Conservation (phyloP, 805 yeast species). For the Hanseniaspora pseudoguilliermondii region DNA sequence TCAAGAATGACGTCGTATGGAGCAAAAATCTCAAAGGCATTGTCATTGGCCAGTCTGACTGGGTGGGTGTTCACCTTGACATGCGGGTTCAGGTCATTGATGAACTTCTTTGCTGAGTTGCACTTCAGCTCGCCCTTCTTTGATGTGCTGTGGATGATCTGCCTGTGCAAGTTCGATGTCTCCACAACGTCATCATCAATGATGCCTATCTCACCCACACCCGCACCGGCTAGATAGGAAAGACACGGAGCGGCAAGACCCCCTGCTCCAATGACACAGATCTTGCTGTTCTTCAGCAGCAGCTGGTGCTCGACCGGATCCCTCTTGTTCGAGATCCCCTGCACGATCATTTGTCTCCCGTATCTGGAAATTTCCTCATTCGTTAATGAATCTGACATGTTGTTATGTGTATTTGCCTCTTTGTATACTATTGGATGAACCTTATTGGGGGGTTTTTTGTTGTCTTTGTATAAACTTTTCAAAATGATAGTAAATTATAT, state of each 20-base stretch:
- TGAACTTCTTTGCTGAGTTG: slow-evolving; percentile 55
- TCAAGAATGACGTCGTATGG: slow-evolving; percentile 69
- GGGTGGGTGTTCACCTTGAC: slow-evolving; percentile 45
- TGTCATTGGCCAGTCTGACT: slow-evolving; percentile 36
- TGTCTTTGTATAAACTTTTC: no score
- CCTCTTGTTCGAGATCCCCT: slow-evolving; percentile 13
- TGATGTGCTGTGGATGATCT: slow-evolving; percentile 60
- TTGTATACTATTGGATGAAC: no score
- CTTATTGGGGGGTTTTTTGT: no score
- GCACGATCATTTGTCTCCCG: slow-evolving; percentile 78
- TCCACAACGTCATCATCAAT: slow-evolving; percentile 83
- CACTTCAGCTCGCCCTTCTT: slow-evolving; percentile 61
- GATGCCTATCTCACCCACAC: slow-evolving; percentile 73
- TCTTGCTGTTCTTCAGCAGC: slow-evolving; percentile 41
- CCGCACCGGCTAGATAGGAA: slow-evolving; percentile 74
- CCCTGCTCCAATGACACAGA: slow-evolving; percentile 88
- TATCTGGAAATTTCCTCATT: slow-evolving; percentile 67
- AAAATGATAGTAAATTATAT: no score
- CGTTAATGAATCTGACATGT: slow-evolving; percentile 22
- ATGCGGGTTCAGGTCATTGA: slow-evolving; percentile 52
- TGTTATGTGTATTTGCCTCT: neutral
- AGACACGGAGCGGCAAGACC: slow-evolving; percentile 92
- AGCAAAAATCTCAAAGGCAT: slow-evolving; percentile 51
- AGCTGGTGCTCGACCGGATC: slow-evolving; percentile 36
- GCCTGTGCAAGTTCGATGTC: slow-evolving; percentile 75